Conservation (phyloP, 148 eudicot genomes). For the Silene latifolia region DNA sequence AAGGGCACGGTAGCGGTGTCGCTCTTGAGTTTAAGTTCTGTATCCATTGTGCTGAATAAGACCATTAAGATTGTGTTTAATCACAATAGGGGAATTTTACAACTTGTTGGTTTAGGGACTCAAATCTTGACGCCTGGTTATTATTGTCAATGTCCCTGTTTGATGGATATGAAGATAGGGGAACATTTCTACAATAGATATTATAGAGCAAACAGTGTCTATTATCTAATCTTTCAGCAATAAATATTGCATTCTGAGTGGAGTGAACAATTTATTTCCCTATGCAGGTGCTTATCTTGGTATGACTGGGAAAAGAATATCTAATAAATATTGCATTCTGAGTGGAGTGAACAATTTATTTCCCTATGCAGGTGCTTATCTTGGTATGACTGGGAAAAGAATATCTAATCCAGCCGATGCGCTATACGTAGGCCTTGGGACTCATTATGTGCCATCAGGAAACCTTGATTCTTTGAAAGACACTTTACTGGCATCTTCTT, state of each 20-base stretch:
- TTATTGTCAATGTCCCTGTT: no score
- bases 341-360: not conserved
- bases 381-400: constrained; percentile 93
- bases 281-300: constrained; percentile 94
- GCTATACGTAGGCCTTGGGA: constrained; percentile 79
- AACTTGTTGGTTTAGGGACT: no score
- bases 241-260: not conserved
- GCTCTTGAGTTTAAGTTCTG: no score
- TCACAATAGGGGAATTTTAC: no score
- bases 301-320: constrained; percentile 83
- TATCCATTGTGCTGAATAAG: no score
- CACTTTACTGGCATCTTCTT: constrained; percentile 52
- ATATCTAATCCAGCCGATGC: constrained; percentile 89
- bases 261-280: not conserved
- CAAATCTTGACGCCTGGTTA: no score
- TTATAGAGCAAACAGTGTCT: not conserved
- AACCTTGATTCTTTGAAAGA: constrained; percentile 67
- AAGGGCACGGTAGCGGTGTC: no score
- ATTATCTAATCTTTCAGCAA: not conserved
- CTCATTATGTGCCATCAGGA: constrained; percentile 78
- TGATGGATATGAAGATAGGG: no score
- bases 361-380: constrained; percentile 73
- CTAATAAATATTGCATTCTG: constrained; percentile 31
- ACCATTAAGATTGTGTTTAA: no score
- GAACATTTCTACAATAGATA: no score